phyloP scores from a whole-genome alignment of 2,329 filamentous ascomycete genomes.

The Nothophaeocryptopus gaeumannii region DNA sequence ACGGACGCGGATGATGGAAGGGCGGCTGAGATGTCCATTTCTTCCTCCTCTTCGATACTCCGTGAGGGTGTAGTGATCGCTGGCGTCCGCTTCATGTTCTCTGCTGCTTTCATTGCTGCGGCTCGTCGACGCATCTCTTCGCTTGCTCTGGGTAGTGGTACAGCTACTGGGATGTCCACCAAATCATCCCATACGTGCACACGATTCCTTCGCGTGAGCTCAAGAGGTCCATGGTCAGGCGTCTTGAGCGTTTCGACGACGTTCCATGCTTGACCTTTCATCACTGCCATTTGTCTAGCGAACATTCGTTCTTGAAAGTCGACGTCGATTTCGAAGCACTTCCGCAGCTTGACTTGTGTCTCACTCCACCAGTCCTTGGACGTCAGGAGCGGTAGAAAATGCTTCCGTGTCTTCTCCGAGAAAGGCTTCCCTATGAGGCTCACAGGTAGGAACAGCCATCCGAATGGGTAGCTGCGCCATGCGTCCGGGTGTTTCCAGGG shows the following conservation, averaged over 20 bases:
- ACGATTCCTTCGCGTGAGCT: constrained; percentile 82
- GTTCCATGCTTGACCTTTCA: constrained; percentile 99
- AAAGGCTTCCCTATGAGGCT: constrained; percentile 95
- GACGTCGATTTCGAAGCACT: constrained; percentile 84
- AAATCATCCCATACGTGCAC: constrained; percentile 98
- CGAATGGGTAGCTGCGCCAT: constrained; percentile 88
- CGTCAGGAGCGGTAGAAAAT: constrained; percentile 93
- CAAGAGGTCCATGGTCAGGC: constrained; percentile 84
- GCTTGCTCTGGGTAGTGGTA: constrained; percentile 80
- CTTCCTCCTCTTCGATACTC: constrained; percentile 42
- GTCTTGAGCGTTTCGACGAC: constrained; percentile 96
- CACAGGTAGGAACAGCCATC: constrained; percentile 95
- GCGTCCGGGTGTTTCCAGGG: constrained; percentile 99
- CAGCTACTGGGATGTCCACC: constrained; percentile 91
- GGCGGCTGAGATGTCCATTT: constrained; percentile 83
- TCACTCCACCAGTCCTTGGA: constrained; percentile 97
- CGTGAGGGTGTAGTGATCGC: constrained; percentile 21
- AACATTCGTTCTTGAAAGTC: constrained; percentile 99
- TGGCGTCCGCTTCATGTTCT: constrained; percentile 9
- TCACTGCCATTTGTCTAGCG: constrained; percentile 93
- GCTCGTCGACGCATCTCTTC: constrained; percentile 73
- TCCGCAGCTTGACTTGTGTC: constrained; percentile 80
- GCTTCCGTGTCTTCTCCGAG: constrained; percentile 85
- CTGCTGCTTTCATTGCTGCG: constrained; percentile 21
- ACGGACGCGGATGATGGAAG: constrained; percentile 56